Percentiles rank a stretch among this genome's conserved stretches.
These are phyloP conservation scores for Rhodomyrtus tomentosa DNA, from an alignment of 345 rosid genomes.

Conservation along the genomic window DNA sequence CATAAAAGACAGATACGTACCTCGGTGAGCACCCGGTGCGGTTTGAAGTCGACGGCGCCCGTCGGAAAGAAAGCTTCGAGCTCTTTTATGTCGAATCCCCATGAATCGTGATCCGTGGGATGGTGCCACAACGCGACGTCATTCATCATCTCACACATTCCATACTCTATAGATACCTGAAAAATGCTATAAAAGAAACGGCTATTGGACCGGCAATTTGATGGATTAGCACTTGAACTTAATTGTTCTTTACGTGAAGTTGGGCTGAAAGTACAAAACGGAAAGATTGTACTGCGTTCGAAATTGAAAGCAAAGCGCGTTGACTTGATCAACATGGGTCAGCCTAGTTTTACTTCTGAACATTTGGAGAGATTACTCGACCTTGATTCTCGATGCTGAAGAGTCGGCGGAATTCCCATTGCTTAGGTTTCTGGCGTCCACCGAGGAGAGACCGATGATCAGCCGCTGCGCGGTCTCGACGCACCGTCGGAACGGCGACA, in stretches of 20 bases:
- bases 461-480: constrained; percentile 57
- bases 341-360: too few relatives aligned
- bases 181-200: not conserved
- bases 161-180: constrained; percentile 68
- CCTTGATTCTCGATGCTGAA: constrained; percentile 14
- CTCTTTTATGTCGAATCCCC: constrained; percentile 34
- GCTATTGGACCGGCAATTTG: not conserved
- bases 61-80: constrained; percentile 48
- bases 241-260: not conserved
- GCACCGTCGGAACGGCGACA: constrained; percentile 74
- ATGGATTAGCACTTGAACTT: not conserved
- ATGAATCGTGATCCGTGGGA: constrained; percentile 26
- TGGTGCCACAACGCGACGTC: constrained; percentile 42
- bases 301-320: too few relatives aligned
- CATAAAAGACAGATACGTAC: constrained; percentile 4
- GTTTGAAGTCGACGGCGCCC: constrained; percentile 42
- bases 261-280: not conserved
- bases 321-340: too few relatives aligned
- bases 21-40: constrained; percentile 37
- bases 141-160: constrained; percentile 74
- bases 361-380: not conserved
- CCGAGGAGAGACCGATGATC: constrained; percentile 44
- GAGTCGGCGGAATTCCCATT: constrained; percentile 20
- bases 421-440: not conserved
- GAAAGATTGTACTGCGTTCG: not conserved